Conservation (phyloP, 2,329 filamentous ascomycete genomes). For the Diaporthe sp. region DNA sequence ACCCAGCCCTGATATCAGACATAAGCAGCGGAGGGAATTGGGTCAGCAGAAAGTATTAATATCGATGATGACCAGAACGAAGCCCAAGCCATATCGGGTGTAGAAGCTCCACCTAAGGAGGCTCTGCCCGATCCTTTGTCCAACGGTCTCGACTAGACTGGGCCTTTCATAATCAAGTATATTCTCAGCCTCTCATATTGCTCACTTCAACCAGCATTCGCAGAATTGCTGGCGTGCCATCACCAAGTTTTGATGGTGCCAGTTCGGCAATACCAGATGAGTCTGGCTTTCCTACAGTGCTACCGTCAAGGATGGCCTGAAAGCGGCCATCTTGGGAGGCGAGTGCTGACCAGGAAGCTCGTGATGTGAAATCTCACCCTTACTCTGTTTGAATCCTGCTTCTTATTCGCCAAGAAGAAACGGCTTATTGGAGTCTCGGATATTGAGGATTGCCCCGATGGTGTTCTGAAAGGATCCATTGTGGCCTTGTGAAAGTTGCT, state of each 20-base stretch:
- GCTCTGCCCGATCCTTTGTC: not conserved
- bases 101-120: not conserved
- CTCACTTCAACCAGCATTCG: not conserved
- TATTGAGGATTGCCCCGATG: not conserved
- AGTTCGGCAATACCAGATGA: not conserved
- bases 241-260: not conserved
- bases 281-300: not conserved
- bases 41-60: not conserved
- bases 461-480: not conserved
- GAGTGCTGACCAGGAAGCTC: not conserved
- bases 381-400: not conserved
- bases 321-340: not conserved
- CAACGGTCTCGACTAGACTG: not conserved
- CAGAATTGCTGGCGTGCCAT: not conserved
- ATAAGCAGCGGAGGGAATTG: not conserved
- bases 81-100: constrained; percentile 4
- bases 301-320: not conserved
- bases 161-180: not conserved
- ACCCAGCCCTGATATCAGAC: no score
- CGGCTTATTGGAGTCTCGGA: not conserved
- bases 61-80: constrained; percentile 6
- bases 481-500: not conserved
- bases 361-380: not conserved
- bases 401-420: not conserved
- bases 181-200: not conserved